A percentile compares a stretch with the other conserved stretches of the same genome.
Evolutionary conservation across 805 yeast genomes (phyloP).

Genomic region (Gaillardinia entomophila): DNA sequence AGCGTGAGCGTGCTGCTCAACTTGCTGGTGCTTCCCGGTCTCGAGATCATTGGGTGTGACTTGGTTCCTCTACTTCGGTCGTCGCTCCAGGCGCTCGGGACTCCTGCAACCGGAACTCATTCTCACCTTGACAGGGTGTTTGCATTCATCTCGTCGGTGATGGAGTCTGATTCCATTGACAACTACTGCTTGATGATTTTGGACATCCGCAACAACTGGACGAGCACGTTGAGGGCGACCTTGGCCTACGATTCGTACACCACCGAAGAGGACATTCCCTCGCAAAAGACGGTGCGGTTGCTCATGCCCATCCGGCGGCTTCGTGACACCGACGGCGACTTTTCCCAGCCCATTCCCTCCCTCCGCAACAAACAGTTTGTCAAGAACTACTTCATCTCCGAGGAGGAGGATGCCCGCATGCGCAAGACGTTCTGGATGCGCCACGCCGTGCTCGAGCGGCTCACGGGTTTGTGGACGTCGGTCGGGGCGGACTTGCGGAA

Average conservation of each 20-base stretch:
- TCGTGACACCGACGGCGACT: constrained; percentile 33
- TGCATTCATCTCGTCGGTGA: constrained; percentile 18
- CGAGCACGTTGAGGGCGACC: constrained; percentile 5
- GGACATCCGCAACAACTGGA: constrained; percentile 82
- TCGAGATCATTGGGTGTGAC: constrained; percentile 73
- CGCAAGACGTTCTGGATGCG: constrained; percentile 79
- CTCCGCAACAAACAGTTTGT: constrained; percentile 66
- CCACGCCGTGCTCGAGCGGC: constrained; percentile 49
- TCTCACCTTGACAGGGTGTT: constrained; percentile 22
- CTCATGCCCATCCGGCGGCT: constrained; percentile 66
- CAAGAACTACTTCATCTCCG: constrained; percentile 46
- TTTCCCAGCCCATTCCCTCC: constrained; percentile 61
- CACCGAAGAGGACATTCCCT: constrained; percentile 17
- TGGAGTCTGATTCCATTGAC: constrained; percentile 22
- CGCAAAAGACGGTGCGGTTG: constrained; percentile 42
- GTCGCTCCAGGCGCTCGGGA: constrained; percentile 7
- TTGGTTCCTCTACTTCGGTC: constrained; percentile 49
- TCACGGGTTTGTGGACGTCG: constrained; percentile 64
- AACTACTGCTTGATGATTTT: constrained; percentile 61
- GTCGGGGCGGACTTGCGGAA: constrained; percentile 16
- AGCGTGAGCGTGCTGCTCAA: constrained; percentile 62
- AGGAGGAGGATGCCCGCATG: constrained; percentile 51
- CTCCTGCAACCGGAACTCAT: too few relatives aligned
- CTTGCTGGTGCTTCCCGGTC: constrained; percentile 64
- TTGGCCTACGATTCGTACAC: not conserved